phyloP scores from a whole-genome alignment of 2,329 filamentous ascomycete genomes.

The Beauveria pseudobassiana region DNA sequence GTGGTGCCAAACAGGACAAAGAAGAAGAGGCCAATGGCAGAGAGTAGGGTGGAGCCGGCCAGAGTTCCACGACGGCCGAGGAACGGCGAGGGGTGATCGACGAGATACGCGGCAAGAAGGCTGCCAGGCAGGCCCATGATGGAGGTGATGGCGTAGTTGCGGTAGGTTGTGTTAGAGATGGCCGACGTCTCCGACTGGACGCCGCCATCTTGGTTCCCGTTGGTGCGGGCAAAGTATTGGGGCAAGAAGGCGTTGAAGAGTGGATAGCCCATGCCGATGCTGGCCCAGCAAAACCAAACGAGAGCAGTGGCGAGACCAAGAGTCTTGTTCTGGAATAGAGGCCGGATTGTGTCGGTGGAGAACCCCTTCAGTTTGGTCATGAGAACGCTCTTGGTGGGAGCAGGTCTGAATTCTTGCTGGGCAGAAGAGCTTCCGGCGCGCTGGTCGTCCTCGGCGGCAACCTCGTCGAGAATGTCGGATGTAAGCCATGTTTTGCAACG shows the following conservation, averaged over 20 bases:
- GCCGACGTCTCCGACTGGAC: slow-evolving; percentile 25
- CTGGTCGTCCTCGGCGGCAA: slow-evolving; percentile 38
- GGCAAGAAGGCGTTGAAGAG: slow-evolving; percentile 89
- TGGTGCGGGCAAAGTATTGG: slow-evolving; percentile 63
- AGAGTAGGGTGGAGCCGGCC: slow-evolving; percentile 58
- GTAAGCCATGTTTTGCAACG: slow-evolving; percentile 66
- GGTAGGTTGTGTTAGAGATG: slow-evolving; percentile 52
- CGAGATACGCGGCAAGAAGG: slow-evolving; percentile 64
- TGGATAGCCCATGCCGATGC: slow-evolving; percentile 79
- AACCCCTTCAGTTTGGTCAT: slow-evolving; percentile 57
- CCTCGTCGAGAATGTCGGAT: slow-evolving; percentile 55
- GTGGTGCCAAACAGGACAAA: slow-evolving; percentile 54
- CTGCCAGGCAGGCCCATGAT: slow-evolving; percentile 71
- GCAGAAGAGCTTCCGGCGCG: slow-evolving; percentile 14
- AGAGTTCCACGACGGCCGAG: slow-evolving; percentile 67
- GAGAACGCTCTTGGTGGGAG: slow-evolving; percentile 34
- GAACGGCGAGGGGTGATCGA: slow-evolving; percentile 54
- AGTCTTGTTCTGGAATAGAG: slow-evolving; percentile 52
- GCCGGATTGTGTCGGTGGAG: slow-evolving; percentile 57
- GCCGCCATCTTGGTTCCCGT: slow-evolving; percentile 27
- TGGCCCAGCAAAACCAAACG: slow-evolving; percentile 75
- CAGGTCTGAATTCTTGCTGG: slow-evolving; percentile 9
- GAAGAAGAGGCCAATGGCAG: slow-evolving; percentile 61
- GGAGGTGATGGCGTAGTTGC: slow-evolving; percentile 76
- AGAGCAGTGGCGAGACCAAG: slow-evolving; percentile 44